Base-by-base conservation (phyloP, 2,329 filamentous ascomycete species). In the Periconia sp. region DNA sequence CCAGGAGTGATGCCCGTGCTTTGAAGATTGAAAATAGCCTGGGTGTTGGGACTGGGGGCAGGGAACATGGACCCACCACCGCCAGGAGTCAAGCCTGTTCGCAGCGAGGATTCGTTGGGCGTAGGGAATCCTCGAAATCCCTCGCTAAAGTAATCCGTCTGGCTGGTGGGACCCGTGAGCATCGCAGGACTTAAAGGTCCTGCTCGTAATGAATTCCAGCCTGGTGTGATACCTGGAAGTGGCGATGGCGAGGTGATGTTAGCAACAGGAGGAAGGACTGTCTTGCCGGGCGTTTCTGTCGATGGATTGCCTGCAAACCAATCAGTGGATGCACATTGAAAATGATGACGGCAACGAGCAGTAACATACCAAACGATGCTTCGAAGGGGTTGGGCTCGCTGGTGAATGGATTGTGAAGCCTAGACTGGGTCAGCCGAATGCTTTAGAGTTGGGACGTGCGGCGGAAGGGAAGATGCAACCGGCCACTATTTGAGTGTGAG, bases 11-110 rank as follows among this genome's bases (percentile, higher is more conserved):
- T 89, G 52, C 88, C 90, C 60, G 90, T 90, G 69, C 85, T 90
- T 60, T 90, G 86, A 61, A 89, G 88, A 56, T 88, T 88, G 74
- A 92, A 91, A 7, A 97, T 77, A 47, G 89, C 89, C 77, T 92
- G 88, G 0, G 91, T 90, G 72, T 90, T 95, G 5, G 91, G 92
- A 71, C 90, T 96, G 2, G 91, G 89, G 50, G 89, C 90, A 52
- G 93, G 92, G 79, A 97, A 97, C 91, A 97, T 97, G 64, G 92
- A 96, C 65, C 92, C 93, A 72, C 92, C 92, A 62, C 93, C 93
- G 56, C 94, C 94, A 46, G 94, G 94, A 49, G 94, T 97, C 62
- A 97, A 77, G 52, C 94, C 94, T 55, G 92, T 94, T 56, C 94
- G 84, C 49, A 97, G 79, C 2, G 91, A 95, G 8, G 93, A 97